A percentile compares a stretch with the other conserved stretches of the same genome.
Evolutionary conservation across 2,329 filamentous ascomycete genomes (phyloP).

Genomic region (Aspergillus hiratsukae): DNA sequence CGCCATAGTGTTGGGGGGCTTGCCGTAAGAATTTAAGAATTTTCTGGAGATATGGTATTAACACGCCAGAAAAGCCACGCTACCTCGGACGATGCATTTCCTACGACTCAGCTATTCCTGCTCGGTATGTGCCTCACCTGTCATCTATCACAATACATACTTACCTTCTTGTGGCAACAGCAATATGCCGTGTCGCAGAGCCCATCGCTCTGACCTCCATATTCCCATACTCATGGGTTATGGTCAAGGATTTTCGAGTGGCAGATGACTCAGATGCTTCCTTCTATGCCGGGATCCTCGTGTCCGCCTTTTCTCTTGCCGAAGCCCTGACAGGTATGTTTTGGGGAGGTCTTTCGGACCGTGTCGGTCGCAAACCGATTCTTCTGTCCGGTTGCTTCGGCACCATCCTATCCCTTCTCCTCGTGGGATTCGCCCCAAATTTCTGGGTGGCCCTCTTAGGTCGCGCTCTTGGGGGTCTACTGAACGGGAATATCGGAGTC

Average conservation of each 20-base stretch:
- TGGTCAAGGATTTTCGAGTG: conserved; percentile 71
- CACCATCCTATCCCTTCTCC: conserved; percentile 75
- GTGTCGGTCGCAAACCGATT: conserved; percentile 78
- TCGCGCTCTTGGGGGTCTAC: conserved; percentile 69
- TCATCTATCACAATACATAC: neutral
- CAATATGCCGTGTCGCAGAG: conserved; percentile 87
- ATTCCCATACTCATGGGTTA: conserved; percentile 84
- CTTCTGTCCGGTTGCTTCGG: conserved; percentile 75
- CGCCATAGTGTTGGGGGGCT: conserved; percentile 16
- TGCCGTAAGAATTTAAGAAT: conserved; percentile 51
- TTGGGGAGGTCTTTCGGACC: conserved; percentile 81
- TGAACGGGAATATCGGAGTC: conserved; percentile 89
- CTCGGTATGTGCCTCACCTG: conserved; percentile 58
- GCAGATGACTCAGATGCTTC: conserved; percentile 71
- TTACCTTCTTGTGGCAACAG: conserved; percentile 43
- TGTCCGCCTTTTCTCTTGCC: conserved; percentile 77
- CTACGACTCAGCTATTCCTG: conserved; percentile 74
- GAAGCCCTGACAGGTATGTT: conserved; percentile 82
- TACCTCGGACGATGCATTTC: conserved; percentile 70
- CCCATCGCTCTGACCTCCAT: conserved; percentile 91
- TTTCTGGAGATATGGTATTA: conserved; percentile 55
- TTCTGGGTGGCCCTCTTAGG: conserved; percentile 79
- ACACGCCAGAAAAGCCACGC: conserved; percentile 52
- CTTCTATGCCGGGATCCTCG: conserved; percentile 82
- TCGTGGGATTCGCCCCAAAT: conserved; percentile 77